A percentile compares a stretch with the other conserved stretches of the same genome.
phyloP scores from a whole-genome alignment of 495 filamentous ascomycete species.

The Aspergillus olivimuriae region DNA sequence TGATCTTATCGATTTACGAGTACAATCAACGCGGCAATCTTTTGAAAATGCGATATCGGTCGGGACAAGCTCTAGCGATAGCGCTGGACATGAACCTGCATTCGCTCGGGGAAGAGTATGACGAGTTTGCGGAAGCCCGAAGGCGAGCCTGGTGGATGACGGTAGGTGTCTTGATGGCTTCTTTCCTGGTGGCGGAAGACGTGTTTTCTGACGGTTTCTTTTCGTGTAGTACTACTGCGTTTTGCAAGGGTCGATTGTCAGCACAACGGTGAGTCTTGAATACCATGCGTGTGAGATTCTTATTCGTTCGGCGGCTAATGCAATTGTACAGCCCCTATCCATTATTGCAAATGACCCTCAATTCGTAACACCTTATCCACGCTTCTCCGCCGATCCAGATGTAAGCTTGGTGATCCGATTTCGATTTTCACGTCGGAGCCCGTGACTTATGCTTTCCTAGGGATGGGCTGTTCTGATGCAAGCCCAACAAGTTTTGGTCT shows the following conservation, averaged over 20 bases:
- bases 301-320: constrained; percentile 5
- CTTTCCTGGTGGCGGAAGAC: no score
- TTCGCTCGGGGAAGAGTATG: constrained; percentile 33
- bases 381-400: constrained; percentile 45
- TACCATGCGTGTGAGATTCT: no score
- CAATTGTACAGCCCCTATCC: constrained; percentile 35
- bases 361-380: constrained; percentile 50
- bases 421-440: neutral
- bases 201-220: no score
- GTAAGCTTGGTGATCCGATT: constrained; percentile 19
- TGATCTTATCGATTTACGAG: constrained; percentile 54
- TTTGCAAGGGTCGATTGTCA: constrained; percentile 54
- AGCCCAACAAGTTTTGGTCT: constrained; percentile 50
- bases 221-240: constrained; percentile 48
- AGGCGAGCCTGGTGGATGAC: constrained; percentile 61
- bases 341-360: constrained; percentile 51
- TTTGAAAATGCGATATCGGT: constrained; percentile 54
- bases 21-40: constrained; percentile 56
- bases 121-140: constrained; percentile 48
- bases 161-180: constrained; percentile 17
- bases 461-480: constrained; percentile 51
- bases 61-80: constrained; percentile 48
- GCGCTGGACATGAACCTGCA: constrained; percentile 50
- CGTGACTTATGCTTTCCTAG: constrained; percentile 21
- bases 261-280: constrained; percentile 48